Percentiles rank a stretch among this genome's conserved stretches.
Evolutionary conservation across 2,329 filamentous ascomycete species (phyloP).

Genomic region (Xylaria sp.): DNA sequence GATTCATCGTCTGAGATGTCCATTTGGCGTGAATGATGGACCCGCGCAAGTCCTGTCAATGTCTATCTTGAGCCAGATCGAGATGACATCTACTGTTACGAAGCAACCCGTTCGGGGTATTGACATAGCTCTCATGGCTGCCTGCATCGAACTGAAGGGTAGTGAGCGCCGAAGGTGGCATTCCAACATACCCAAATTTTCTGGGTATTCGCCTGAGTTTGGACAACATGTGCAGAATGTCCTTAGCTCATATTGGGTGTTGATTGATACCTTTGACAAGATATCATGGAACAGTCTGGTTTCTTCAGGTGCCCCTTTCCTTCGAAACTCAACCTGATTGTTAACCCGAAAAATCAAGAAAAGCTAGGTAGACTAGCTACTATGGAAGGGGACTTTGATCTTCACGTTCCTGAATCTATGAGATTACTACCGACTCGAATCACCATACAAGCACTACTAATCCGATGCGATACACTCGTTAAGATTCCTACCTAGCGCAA

Average conservation of each 20-base stretch:
- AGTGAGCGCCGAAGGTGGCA: conserved; percentile 4
- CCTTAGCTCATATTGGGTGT: conserved; percentile 6
- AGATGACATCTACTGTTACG: conserved; percentile 9
- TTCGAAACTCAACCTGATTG: background rate
- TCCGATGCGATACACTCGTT: no score
- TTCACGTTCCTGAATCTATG: no score
- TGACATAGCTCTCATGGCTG: conserved; percentile 11
- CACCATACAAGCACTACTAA: no score
- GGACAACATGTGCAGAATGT: conserved; percentile 4
- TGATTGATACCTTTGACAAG: conserved; percentile 7
- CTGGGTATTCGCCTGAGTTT: conserved; percentile 13
- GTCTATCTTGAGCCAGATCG: conserved; percentile 5
- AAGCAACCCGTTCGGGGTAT: conserved; percentile 15
- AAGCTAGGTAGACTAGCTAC: no score
- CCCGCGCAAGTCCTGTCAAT: background rate
- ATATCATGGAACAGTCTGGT: conserved; percentile 10
- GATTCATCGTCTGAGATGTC: conserved; percentile 8
- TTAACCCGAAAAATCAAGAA: no score
- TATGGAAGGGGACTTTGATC: no score
- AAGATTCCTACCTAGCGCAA: no score
- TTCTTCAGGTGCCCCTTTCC: conserved; percentile 5
- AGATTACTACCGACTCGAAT: no score
- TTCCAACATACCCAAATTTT: background rate
- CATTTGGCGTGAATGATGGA: conserved; percentile 8
- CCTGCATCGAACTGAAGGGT: conserved; percentile 10